These are phyloP conservation scores for Agrocybe chaxingu DNA, from an alignment of 768 basidiomycete genomes.

Conservation along the genomic window DNA sequence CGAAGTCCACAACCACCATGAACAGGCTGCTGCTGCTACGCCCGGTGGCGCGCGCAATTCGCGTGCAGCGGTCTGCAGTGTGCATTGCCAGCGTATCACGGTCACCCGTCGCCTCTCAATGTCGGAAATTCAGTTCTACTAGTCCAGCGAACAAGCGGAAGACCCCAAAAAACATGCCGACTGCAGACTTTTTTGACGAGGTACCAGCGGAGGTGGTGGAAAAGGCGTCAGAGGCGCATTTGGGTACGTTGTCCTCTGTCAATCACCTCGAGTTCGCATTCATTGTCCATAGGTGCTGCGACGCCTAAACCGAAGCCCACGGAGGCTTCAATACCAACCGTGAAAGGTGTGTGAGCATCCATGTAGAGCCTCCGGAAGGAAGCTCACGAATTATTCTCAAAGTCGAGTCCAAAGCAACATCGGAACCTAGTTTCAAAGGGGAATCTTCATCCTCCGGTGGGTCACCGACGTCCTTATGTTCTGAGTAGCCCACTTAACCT, in stretches of 20 bases:
- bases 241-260: background rate
- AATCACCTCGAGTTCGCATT: background rate
- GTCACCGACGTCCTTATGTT: too few species aligned
- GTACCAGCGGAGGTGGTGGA: conserved; percentile 2
- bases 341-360: too few species aligned
- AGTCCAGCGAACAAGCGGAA: conserved; percentile 11
- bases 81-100: conserved; percentile 6
- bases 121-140: conserved; percentile 15
- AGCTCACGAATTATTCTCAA: too few species aligned
- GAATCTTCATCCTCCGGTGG: too few species aligned
- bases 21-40: conserved; percentile 21
- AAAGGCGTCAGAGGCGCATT: background rate
- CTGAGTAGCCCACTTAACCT: too few species aligned
- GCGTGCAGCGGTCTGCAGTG: conserved; percentile 18
- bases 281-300: background rate
- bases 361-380: too few species aligned
- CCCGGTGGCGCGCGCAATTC: conserved; percentile 26
- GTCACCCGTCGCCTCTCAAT: conserved; percentile 12
- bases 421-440: too few species aligned
- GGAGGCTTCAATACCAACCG: too few species aligned
- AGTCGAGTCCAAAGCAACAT: too few species aligned
- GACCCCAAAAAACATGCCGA: conserved; percentile 8
- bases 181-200: conserved; percentile 13
- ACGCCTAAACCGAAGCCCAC: background rate
- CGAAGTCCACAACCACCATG: conserved; percentile 12